Base-by-base conservation (phyloP, 2,329 filamentous ascomycete genomes). In the Sclerotinia spermophila region DNA sequence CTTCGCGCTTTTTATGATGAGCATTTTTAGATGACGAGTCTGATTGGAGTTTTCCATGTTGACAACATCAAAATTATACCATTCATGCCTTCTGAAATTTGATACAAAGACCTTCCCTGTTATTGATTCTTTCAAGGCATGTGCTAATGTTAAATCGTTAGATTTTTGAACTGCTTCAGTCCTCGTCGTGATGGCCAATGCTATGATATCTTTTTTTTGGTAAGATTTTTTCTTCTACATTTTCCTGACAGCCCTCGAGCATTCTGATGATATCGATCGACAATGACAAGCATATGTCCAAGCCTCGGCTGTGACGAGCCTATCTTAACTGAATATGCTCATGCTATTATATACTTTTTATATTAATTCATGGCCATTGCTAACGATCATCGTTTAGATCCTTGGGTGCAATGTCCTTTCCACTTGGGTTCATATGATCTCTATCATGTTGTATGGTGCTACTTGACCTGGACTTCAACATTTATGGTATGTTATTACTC, bases 271-370 rank as follows among this genome's bases (percentile, higher is more conserved):
- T 86, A 81, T 85, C 82, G 88, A 93, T 90, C 87, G 87, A 85
- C 82, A 83, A 89, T 88, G 93, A 96, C 93, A 96, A 96, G 93
- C 93, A 96, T 96, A 96, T 96, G 93, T 96, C 93, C 86, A 90
- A 96, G 93, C 89, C 86, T 83, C 74, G 80, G 84, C 83, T 70
- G 82, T 83, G 85, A 86, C 83, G 85, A 86, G 75, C 83, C 79
- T 80, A 81, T 85, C 83, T 81, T 81, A 78, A 81, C 84, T 84
- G 82, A 83, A 80, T 75, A 78, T 78, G 79, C 79, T 79, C 73
- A 53, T 40, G 71, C 53, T 59, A 48, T 67, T 68, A 40, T n/a
- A 35, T 30, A 67, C 19, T 60, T 27, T 71, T 64, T 30, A 19
- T 38, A 67, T 61, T 44, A 17, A 59, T n/a, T 42, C 42, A 24